Conservation (phyloP, 257 asterid genomes). For the Handroanthus guayacan region DNA sequence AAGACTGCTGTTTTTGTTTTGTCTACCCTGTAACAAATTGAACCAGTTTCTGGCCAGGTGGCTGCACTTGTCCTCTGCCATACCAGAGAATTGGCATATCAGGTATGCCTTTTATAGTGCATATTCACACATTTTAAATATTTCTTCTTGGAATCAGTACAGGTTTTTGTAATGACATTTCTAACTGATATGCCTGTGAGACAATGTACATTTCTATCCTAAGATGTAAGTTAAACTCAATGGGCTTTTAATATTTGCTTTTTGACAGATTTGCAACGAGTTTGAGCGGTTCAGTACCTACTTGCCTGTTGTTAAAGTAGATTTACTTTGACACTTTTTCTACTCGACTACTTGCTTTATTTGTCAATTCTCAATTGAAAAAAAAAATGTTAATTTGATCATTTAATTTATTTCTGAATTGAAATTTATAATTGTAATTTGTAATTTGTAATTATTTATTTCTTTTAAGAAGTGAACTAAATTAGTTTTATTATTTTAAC, state of each 20-base stretch:
- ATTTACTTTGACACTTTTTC: too few relatives aligned
- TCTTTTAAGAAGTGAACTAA: too few relatives aligned
- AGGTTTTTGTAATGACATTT: background rate
- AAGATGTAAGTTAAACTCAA: constrained; percentile 5
- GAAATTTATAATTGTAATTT: background rate
- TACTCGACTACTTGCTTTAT: too few relatives aligned
- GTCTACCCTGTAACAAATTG: constrained; percentile 76
- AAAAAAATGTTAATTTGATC: too few relatives aligned
- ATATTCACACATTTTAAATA: constrained; percentile 13
- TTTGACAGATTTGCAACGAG: constrained; percentile 51
- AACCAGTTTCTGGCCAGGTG: constrained; percentile 77
- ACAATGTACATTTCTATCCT: background rate
- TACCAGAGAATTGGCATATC: constrained; percentile 81
- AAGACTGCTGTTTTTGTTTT: constrained; percentile 84
- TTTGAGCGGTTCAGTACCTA: constrained; percentile 53
- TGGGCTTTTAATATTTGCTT: background rate
- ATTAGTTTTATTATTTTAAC: too few relatives aligned
- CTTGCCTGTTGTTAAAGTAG: constrained; percentile 48
- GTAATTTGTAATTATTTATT: too few relatives aligned
- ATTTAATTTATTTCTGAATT: too few relatives aligned
- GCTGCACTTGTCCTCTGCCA: constrained; percentile 77
- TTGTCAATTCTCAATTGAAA: too few relatives aligned
- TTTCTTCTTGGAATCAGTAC: background rate
- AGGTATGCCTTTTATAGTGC: constrained; percentile 45
- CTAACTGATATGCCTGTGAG: background rate